Evolutionary conservation across 768 basidiomycete genomes (phyloP).

Genomic region (Trametes meyenii): DNA sequence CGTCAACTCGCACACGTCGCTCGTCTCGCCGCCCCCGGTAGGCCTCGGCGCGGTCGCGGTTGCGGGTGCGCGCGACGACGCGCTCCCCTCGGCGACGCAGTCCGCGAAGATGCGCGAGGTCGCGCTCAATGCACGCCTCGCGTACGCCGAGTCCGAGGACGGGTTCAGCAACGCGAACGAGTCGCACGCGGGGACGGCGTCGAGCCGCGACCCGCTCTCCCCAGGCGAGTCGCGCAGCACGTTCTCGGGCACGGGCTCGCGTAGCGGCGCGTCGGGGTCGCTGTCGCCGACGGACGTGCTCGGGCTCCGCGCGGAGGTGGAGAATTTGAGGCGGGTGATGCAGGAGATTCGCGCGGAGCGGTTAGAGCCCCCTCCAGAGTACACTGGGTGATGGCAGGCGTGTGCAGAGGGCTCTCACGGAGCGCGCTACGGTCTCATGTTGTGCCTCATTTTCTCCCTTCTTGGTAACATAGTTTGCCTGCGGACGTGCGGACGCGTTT

Average conservation of each 20-base stretch:
- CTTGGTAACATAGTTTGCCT: too few species aligned
- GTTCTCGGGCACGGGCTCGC: neutral
- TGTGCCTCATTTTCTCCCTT: too few species aligned
- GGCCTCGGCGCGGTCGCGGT: neutral
- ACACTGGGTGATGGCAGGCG: conserved; percentile 13
- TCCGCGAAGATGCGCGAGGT: conserved; percentile 9
- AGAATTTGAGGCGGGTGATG: conserved; percentile 32
- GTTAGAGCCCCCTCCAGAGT: conserved; percentile 31
- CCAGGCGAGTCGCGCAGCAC: neutral
- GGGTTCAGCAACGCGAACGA: conserved; percentile 2
- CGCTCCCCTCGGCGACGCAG: neutral
- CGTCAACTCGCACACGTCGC: neutral
- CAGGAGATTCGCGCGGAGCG: conserved; percentile 29
- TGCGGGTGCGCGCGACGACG: neutral
- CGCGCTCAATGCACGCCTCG: conserved; percentile 5
- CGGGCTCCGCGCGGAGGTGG: conserved; percentile 34
- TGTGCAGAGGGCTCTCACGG: too few species aligned
- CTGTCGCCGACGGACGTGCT: conserved; percentile 27
- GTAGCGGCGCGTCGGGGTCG: neutral
- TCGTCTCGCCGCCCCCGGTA: neutral
- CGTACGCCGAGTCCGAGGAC: conserved; percentile 3
- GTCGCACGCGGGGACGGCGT: conserved; percentile 5
- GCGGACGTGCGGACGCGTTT: too few species aligned
- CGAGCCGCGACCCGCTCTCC: conserved; percentile 13
- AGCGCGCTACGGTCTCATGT: too few species aligned